Evolutionary conservation across 179 eudicot genomes (phyloP).

Genomic region (Beta corolliflora): DNA sequence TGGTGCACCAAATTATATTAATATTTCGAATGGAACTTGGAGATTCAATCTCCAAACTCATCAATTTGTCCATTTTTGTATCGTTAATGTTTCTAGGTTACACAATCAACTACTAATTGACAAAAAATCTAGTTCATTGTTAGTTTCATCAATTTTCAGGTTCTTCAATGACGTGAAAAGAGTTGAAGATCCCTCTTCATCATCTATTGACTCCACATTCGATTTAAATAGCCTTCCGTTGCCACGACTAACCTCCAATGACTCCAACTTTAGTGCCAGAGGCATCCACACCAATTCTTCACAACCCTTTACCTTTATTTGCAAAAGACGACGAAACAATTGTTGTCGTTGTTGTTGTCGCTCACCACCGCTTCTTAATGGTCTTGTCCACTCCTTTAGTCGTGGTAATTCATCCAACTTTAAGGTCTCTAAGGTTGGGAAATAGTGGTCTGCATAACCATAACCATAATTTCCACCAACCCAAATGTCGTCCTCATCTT

Average conservation of each 20-base stretch:
- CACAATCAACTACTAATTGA: neutral
- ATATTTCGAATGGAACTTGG: neutral
- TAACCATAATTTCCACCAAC: neutral
- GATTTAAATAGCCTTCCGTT: neutral
- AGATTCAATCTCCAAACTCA: neutral
- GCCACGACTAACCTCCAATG: neutral
- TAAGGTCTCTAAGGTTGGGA: slow-evolving; percentile 7
- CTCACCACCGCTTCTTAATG: no score
- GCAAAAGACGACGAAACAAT: no score
- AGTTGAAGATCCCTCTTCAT: neutral
- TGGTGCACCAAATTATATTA: neutral
- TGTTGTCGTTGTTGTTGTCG: no score
- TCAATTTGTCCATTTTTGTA: neutral
- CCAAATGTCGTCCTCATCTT: neutral
- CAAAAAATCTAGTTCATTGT: neutral
- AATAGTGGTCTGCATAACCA: neutral
- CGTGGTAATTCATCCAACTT: neutral
- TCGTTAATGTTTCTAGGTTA: neutral
- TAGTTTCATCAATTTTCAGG: neutral
- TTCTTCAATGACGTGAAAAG: neutral
- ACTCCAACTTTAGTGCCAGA: slow-evolving; percentile 9
- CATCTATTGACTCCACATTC: neutral
- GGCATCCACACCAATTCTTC: slow-evolving; percentile 16
- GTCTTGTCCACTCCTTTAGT: no score
- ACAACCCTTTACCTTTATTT: no score